Evolutionary conservation across 1,139 yeast genomes (phyloP).

Genomic region (Geotrichum australiense): DNA sequence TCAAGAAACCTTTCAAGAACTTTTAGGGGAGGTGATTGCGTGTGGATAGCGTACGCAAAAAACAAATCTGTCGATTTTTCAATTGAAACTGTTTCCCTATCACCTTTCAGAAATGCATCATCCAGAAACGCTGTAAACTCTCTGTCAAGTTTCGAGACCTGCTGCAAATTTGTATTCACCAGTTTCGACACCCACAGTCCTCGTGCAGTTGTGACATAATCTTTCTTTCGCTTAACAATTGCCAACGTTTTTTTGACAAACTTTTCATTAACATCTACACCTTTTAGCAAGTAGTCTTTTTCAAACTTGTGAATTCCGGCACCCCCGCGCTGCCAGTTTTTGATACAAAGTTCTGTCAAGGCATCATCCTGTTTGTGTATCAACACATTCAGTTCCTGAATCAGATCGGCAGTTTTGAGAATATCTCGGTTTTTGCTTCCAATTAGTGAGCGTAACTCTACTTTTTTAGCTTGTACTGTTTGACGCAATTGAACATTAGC

Average conservation of each 20-base stretch:
- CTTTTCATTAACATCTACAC: slow-evolving; percentile 8
- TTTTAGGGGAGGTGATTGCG: slow-evolving; percentile 16
- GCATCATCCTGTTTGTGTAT: slow-evolving; percentile 29
- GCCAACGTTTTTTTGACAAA: slow-evolving; percentile 7
- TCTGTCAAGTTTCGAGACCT: slow-evolving; percentile 1
- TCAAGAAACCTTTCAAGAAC: slow-evolving; percentile 18
- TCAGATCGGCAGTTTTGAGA: slow-evolving; percentile 61
- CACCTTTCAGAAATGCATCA: slow-evolving; percentile 16
- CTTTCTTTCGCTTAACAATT: slow-evolving; percentile 1
- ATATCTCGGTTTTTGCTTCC: slow-evolving; percentile 63
- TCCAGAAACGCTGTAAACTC: slow-evolving; percentile 12
- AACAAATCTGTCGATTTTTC: slow-evolving; percentile 19
- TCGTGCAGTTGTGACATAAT: slow-evolving; percentile 19
- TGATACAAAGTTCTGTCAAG: slow-evolving; percentile 22
- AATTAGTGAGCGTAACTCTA: slow-evolving; percentile 50
- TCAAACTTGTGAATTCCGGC: slow-evolving; percentile 5
- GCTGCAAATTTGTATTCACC: neutral
- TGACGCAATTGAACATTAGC: slow-evolving; percentile 22
- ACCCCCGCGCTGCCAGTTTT: slow-evolving; percentile 22
- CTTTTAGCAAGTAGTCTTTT: slow-evolving; percentile 9
- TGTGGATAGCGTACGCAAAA: slow-evolving; percentile 22
- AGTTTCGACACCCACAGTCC: slow-evolving; percentile 16
- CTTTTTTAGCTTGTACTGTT: slow-evolving; percentile 31
- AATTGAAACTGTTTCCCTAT: slow-evolving; percentile 11
- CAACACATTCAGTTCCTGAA: slow-evolving; percentile 46